Conservation (phyloP, 2,329 filamentous ascomycete genomes). For the Ophiostoma perfectum region DNA sequence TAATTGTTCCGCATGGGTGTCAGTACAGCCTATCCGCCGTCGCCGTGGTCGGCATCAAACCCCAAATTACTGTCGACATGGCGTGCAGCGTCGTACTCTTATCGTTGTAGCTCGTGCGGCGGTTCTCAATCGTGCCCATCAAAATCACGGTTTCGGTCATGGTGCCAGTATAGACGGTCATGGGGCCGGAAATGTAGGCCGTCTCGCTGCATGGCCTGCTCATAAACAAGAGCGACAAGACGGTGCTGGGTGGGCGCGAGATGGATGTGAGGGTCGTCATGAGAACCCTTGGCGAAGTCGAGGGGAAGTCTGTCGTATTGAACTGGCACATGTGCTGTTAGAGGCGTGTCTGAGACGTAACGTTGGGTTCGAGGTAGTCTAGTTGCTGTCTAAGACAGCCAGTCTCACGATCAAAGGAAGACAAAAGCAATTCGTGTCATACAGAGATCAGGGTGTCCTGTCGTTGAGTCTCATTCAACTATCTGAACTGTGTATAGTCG, state of each 20-base stretch:
- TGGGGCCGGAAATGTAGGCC: neutral
- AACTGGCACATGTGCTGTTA: neutral
- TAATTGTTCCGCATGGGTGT: too few relatives aligned
- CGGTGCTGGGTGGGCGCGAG: neutral
- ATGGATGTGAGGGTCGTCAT: neutral
- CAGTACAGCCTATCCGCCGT: too few relatives aligned
- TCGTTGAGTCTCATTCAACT: too few relatives aligned
- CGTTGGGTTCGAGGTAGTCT: neutral
- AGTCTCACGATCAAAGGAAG: too few relatives aligned
- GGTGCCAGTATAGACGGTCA: neutral
- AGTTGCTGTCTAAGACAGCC: neutral
- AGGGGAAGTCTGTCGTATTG: neutral
- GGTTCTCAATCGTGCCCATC: conserved; percentile 20
- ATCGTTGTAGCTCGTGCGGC: conserved; percentile 20
- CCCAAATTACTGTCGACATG: neutral
- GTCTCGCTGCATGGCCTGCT: neutral
- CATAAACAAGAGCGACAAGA: neutral
- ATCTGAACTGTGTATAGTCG: too few relatives aligned
- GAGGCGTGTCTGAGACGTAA: too few relatives aligned
- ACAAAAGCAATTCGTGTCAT: too few relatives aligned
- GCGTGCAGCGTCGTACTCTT: conserved; percentile 21
- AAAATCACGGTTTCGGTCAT: conserved; percentile 2
- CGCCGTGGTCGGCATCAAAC: too few relatives aligned
- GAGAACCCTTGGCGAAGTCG: neutral
- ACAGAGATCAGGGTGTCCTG: too few relatives aligned